Percentiles rank a stretch among this genome's conserved stretches.
Evolutionary conservation across 2,329 filamentous ascomycete genomes (phyloP).

Genomic region (Lecanoromycetidae sp.): DNA sequence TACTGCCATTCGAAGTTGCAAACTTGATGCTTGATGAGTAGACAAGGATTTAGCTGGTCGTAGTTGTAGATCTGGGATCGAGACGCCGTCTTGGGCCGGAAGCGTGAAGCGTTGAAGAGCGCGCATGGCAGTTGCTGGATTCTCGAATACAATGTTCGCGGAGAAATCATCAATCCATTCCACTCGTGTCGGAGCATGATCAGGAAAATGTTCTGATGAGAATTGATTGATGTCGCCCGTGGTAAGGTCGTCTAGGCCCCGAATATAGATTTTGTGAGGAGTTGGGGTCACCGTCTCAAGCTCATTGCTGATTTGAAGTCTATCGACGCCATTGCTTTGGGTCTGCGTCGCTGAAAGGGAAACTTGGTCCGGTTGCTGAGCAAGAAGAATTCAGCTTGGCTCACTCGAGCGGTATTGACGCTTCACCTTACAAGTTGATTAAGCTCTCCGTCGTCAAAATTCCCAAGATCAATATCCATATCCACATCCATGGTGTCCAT

Average conservation of each 20-base stretch:
- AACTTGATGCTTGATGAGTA: slow-evolving; percentile 53
- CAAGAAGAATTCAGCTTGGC: no score
- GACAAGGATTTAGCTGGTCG: slow-evolving; percentile 58
- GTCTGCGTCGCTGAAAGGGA: not conserved
- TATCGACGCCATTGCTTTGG: not conserved
- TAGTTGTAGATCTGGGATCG: slow-evolving; percentile 47
- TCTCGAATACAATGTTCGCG: slow-evolving; percentile 70
- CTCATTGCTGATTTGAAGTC: slow-evolving; percentile 9
- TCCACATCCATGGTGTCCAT: slow-evolving; percentile 54
- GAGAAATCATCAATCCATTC: slow-evolving; percentile 96
- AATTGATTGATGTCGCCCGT: slow-evolving; percentile 70
- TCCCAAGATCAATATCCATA: slow-evolving; percentile 51
- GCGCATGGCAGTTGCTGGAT: slow-evolving; percentile 39
- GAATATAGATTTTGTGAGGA: slow-evolving; percentile 65
- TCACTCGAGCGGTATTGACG: no score
- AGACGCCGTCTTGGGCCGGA: slow-evolving; percentile 26
- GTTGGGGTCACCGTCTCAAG: slow-evolving; percentile 18
- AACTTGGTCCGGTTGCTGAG: not conserved
- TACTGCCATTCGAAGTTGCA: slow-evolving; percentile 64
- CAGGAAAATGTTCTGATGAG: slow-evolving; percentile 53
- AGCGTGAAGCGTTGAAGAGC: slow-evolving; percentile 42
- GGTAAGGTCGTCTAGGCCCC: slow-evolving; percentile 69
- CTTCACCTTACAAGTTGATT: not conserved
- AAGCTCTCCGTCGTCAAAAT: not conserved
- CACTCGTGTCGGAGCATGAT: slow-evolving; percentile 46